Percentiles rank a stretch among this genome's conserved stretches.
These are phyloP conservation scores for Trametes meyenii DNA, from an alignment of 768 basidiomycete genomes.

Conservation along the genomic window DNA sequence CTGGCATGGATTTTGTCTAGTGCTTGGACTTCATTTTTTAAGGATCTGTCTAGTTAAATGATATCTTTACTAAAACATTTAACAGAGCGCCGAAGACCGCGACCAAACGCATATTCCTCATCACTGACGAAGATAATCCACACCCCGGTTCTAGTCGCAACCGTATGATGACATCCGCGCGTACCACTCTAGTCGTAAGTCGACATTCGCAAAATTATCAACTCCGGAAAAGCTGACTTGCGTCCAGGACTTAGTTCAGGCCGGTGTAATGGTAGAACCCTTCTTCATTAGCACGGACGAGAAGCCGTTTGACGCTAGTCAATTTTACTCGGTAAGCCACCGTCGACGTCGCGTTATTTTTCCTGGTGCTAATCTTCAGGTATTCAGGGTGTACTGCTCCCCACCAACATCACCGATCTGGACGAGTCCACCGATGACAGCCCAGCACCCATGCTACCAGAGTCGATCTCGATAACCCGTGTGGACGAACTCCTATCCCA, in stretches of 20 bases:
- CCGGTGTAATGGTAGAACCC: conserved; percentile 79
- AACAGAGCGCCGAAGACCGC: conserved; percentile 84
- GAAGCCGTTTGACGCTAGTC: conserved; percentile 68
- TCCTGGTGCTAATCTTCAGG: neutral
- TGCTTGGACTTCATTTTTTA: too few relatives aligned
- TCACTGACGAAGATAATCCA: conserved; percentile 90
- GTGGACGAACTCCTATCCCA: conserved; percentile 78
- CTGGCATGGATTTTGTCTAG: too few relatives aligned
- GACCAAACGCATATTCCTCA: conserved; percentile 89
- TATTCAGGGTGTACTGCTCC: conserved; percentile 59
- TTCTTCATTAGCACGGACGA: conserved; percentile 82
- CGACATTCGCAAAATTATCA: neutral
- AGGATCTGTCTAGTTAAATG: too few relatives aligned
- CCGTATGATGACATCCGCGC: conserved; percentile 67
- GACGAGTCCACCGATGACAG: conserved; percentile 48
- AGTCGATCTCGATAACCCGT: conserved; percentile 74
- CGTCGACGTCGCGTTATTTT: neutral
- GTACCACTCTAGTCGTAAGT: conserved; percentile 66
- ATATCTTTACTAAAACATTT: neutral
- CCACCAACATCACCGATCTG: conserved; percentile 53
- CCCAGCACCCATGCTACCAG: conserved; percentile 47
- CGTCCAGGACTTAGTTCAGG: conserved; percentile 75
- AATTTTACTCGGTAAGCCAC: conserved; percentile 74
- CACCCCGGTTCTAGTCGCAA: conserved; percentile 54
- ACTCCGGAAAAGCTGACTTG: neutral